These are phyloP conservation scores for Aspergillus aculeatus DNA, from an alignment of 2,329 filamentous ascomycete genomes.

Conservation along the genomic window DNA sequence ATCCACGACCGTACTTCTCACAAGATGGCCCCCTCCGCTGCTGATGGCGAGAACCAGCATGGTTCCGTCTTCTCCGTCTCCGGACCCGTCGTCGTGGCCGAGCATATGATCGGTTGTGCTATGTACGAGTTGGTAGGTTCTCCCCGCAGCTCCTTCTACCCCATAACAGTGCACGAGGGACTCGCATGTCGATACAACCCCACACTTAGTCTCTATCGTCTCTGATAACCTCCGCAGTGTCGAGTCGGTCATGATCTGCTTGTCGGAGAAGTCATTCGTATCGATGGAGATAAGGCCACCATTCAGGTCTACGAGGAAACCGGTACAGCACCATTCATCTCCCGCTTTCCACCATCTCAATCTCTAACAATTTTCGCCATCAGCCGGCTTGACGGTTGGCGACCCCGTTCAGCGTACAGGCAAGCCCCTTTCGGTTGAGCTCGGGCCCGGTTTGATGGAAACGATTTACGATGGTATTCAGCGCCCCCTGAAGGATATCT, in stretches of 20 bases:
- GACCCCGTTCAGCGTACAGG: slow-evolving; percentile 88
- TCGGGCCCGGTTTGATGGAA: slow-evolving; percentile 94
- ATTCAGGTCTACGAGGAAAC: slow-evolving; percentile 99
- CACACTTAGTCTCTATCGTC: slow-evolving; percentile 3
- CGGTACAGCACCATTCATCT: slow-evolving; percentile 51
- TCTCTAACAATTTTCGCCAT: slow-evolving; percentile 10
- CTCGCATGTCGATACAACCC: slow-evolving; percentile 1
- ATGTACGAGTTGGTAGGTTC: slow-evolving; percentile 93
- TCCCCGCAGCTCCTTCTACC: neutral
- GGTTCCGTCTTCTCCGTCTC: slow-evolving; percentile 71
- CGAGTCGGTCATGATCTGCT: slow-evolving; percentile 89
- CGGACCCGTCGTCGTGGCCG: slow-evolving; percentile 89
- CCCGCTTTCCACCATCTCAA: slow-evolving; percentile 7
- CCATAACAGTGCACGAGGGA: slow-evolving; percentile 3
- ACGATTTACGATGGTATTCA: slow-evolving; percentile 99
- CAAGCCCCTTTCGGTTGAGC: slow-evolving; percentile 95
- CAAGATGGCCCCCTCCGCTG: slow-evolving; percentile 42
- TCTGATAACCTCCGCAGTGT: slow-evolving; percentile 56
- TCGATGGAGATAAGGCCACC: slow-evolving; percentile 90
- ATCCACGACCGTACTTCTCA: slow-evolving; percentile 25
- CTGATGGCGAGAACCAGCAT: slow-evolving; percentile 55
- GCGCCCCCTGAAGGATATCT: slow-evolving; percentile 83
- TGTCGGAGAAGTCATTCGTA: slow-evolving; percentile 96
- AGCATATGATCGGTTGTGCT: slow-evolving; percentile 97
- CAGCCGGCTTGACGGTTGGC: slow-evolving; percentile 88